A percentile compares a stretch with the other conserved stretches of the same genome.
Conservation (phyloP, 306 rosid genomes). For the Pyrus communis region DNA sequence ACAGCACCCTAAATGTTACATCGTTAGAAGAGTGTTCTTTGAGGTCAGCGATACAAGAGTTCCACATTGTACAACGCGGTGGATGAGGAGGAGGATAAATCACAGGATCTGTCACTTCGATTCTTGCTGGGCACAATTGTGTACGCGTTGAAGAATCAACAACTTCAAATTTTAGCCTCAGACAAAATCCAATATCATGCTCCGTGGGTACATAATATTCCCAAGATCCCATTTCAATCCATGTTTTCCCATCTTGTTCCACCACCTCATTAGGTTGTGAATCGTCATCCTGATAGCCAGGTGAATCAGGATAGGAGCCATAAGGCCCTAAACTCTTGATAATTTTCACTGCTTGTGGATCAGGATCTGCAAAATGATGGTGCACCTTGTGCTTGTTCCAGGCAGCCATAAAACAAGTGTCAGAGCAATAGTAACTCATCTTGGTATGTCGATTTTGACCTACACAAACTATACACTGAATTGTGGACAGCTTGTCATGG, state of each 20-base stretch:
- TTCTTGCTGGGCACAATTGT: neutral
- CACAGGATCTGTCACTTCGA: constrained; percentile 19
- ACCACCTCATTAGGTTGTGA: neutral
- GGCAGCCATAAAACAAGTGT: neutral
- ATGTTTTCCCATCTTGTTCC: neutral
- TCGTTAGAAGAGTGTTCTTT: neutral
- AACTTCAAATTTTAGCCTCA: constrained; percentile 19
- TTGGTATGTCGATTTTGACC: constrained; percentile 6
- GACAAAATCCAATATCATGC: constrained; percentile 14
- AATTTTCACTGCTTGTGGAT: neutral
- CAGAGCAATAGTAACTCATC: constrained; percentile 19
- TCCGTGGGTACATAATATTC: constrained; percentile 14
- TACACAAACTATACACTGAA: constrained; percentile 13
- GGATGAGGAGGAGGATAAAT: constrained; percentile 4
- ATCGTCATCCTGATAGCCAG: neutral
- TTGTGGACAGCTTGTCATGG: neutral
- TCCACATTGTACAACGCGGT: constrained; percentile 10
- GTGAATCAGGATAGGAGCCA: neutral
- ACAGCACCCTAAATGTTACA: constrained; percentile 22
- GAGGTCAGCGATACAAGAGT: neutral
- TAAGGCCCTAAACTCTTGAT: constrained; percentile 15
- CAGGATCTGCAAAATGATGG: neutral
- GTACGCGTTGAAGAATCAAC: constrained; percentile 10
- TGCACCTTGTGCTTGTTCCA: constrained; percentile 9
- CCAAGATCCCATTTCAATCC: constrained; percentile 10